Conservation (phyloP, 2,329 filamentous ascomycete species). For the Xylaria sp. region DNA sequence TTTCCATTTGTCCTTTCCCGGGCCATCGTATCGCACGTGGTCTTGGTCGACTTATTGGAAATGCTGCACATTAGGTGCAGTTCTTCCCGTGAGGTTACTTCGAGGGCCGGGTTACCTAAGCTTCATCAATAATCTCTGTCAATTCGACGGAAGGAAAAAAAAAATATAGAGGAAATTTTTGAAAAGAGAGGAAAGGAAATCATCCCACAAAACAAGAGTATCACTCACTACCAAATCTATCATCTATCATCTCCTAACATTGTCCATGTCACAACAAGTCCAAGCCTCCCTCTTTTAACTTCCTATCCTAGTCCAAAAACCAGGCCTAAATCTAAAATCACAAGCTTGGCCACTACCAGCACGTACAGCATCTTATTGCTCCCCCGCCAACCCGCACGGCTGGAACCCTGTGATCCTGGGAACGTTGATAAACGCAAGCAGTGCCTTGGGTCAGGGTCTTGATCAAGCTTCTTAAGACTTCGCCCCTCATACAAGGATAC, state of each 20-base stretch:
- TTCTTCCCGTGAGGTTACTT: slow-evolving; percentile 24
- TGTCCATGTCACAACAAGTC: not conserved
- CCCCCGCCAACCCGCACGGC: slow-evolving; percentile 4
- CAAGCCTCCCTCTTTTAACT: slow-evolving; percentile 8
- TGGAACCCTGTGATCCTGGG: not conserved
- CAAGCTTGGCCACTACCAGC: slow-evolving; percentile 5
- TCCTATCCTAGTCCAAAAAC: not conserved
- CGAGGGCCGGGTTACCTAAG: slow-evolving; percentile 18
- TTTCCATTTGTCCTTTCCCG: slow-evolving; percentile 18
- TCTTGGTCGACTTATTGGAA: slow-evolving; percentile 9
- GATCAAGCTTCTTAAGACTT: not conserved
- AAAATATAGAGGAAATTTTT: not conserved
- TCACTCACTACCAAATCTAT: too few species aligned
- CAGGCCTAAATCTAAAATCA: slow-evolving; percentile 2
- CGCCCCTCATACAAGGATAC: not conserved
- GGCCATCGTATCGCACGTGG: slow-evolving; percentile 18
- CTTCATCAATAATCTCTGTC: slow-evolving; percentile 11
- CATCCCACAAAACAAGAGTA: too few species aligned
- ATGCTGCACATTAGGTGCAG: slow-evolving; percentile 17
- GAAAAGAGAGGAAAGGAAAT: not conserved
- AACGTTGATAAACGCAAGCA: not conserved
- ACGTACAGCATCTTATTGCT: not conserved
- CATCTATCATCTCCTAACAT: not conserved
- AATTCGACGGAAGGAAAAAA: not conserved
- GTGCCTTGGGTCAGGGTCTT: not conserved